Evolutionary conservation across 495 filamentous ascomycete genomes (phyloP), one percentile per base, ranked within the genome.

Genomic region (Cercophora newfieldiana): DNA sequence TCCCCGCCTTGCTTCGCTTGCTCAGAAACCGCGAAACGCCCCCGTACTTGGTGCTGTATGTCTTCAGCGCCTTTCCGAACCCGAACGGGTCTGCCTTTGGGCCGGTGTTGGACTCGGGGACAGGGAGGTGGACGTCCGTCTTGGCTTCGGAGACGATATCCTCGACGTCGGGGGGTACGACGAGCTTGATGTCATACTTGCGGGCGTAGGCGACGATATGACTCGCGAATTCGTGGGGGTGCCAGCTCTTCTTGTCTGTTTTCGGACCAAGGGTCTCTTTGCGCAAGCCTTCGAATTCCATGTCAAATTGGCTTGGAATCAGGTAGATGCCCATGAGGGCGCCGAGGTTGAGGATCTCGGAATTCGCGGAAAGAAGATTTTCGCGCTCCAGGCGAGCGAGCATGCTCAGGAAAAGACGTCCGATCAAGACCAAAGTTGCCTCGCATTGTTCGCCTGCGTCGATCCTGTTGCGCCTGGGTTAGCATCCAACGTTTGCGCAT

Each of bases 341-440:
- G 16, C 76, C 77, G 2, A 79, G 63, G 55, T 69, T 77, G 28
- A 60, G 54, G 24, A 77, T 68, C 3, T 72, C 72, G 1, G 73
- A 73, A 31, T 73, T 71, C 56, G 67, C 67, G 29, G 66, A 50
- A 0, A 79, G 66, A 3, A 75, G 68, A 14, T 64, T 49, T 14
- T 71, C 63, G 5, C 58, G 57, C 58, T 79, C 76, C 4, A 79
- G 75, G 21, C 62, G 61, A 4, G 77, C 75, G 3, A 80, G 68
- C 72, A 75, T 79, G 21, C 66, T 47, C 16, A 80, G 65, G 61
- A 80, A 78, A 57, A 79, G 73, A 28, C 68, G 72, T n/a, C 72
- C 75, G 60, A 75, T 56, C 25, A 78, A 72, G 0, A 55, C 64
- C 25, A 65, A 33, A 1, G 66, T 73, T 1, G 37, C 59, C 1